Base-by-base conservation (phyloP, 2,329 filamentous ascomycete genomes). In the Sclerotinia glacialis region DNA sequence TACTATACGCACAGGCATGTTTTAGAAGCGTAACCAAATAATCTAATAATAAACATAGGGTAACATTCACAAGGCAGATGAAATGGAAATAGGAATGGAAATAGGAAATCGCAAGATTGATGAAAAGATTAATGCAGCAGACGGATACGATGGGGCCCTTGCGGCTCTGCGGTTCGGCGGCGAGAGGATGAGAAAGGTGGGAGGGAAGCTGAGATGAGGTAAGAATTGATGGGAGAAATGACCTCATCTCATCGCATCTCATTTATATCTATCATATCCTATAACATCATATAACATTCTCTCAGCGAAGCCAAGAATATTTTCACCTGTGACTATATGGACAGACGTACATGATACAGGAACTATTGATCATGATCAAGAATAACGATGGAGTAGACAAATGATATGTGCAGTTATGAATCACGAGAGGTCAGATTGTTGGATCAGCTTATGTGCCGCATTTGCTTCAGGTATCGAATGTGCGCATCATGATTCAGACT, bases 391-490 rank as follows among this genome's bases (percentile, higher is more conserved):
- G 26, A 23, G 23, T 23, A 58, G 18, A 44, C 55, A n/a, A 58
- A 58, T 46, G 21, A 12, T 5, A 59, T 18, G 2, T 46, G 26
- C 55, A 47, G 40, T 46, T 9, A 2, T 34, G 42, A 59, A 16
- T 46, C 40, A 59, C 55, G 23, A 59, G 18, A 34, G 42, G n/a
- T n/a, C n/a, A n/a, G n/a, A n/a, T n/a, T n/a, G 55, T 47, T 42
- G 37, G 26, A 37, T 60, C 42, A 60, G 26, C 56, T 60, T 60
- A 47, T 60, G 46, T 47, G 21, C 42, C 47, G 42, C 31, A 12
- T 42, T 47, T 60, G 56, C 26, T 34, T 59, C 26, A 31, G 18
- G 55, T 46, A 31, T 59, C n/a, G 55, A 58, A 28, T 8, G 21
- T 44, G 16, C 28, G 55, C 40, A 31, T 46, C 2, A 31, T 58